Base-by-base conservation (phyloP, 2,329 filamentous ascomycete genomes). In the Hypocrella siamensis region DNA sequence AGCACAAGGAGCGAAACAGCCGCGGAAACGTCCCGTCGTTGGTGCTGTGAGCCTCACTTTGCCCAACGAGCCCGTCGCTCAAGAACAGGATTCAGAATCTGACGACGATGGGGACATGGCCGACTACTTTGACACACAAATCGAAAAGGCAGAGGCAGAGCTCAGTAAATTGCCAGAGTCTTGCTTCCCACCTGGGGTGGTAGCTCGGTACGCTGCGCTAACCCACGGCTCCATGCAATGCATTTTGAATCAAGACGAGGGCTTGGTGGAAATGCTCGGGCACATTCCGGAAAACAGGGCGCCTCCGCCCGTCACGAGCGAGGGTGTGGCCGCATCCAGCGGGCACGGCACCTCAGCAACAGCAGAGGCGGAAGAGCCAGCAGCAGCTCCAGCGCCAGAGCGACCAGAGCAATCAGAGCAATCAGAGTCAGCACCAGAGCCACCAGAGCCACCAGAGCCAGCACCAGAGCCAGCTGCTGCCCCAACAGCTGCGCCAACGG, bases 61-160 rank as follows among this genome's bases (percentile, higher is more conserved):
- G 16, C 59, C 61, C 3, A 46, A 51, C 6, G 60, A 56, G 35
- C 46, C 48, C 31, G 40, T 46, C 1, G 39, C 39, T 2, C 40
- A 43, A 16, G 49, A 53, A 22, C 47, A 53, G 30, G 49, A 48
- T 24, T 54, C 52, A 2, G 63, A 65, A 28, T 70, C 66, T 0
- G 67, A 72, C 31, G 65, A 73, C 27, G 69, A 74, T 35, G 69
- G 72, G 30, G 64, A 69, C 28, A 65, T 73, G 53, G 67, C 61
- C 14, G 65, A 69, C 31, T 67, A 67, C 36, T 70, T 74, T 32
- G 58, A 63, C 32, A 54, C 55, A 32, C 56, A 70, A 40, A 70
- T 73, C 24, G 47, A 54, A 26, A 65, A 70, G 43, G 58, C 61
- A 2, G 61, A 71, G 37, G 51, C 51, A 1, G 58, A 67, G 33